Evolutionary conservation across 2,329 filamentous ascomycete genomes (phyloP).

Genomic region (Pezicula rhizophila): DNA sequence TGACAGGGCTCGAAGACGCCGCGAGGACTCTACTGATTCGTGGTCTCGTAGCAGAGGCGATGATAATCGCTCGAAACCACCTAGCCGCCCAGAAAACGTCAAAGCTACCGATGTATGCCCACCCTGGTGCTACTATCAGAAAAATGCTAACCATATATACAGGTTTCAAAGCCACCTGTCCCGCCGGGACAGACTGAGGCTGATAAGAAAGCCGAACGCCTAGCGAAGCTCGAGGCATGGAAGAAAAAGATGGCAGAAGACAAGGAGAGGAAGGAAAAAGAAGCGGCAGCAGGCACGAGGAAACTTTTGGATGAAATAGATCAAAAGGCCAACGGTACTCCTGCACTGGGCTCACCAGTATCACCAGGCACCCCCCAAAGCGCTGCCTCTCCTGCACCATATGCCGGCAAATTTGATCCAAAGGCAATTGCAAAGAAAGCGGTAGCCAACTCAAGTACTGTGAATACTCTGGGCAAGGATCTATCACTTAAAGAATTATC

Average conservation of each 20-base stretch:
- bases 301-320: constrained; percentile 70
- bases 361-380: constrained; percentile 42
- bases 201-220: constrained; percentile 72
- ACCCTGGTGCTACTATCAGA: neutral
- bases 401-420: constrained; percentile 77
- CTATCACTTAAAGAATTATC: constrained; percentile 41
- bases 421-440: constrained; percentile 81
- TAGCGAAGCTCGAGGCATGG: constrained; percentile 83
- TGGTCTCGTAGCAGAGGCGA: constrained; percentile 60
- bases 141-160: constrained; percentile 15
- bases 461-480: constrained; percentile 50
- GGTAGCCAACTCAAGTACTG: constrained; percentile 49
- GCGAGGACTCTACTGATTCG: constrained; percentile 68
- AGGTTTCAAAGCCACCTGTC: constrained; percentile 49
- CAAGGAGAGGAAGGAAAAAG: constrained; percentile 66
- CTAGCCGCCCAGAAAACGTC: constrained; percentile 40
- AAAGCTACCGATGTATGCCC: constrained; percentile 53
- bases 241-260: constrained; percentile 79
- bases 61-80: constrained; percentile 52
- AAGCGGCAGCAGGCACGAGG: constrained; percentile 57
- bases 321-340: constrained; percentile 50
- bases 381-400: constrained; percentile 49
- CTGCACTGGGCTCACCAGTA: constrained; percentile 41
- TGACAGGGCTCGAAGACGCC: constrained; percentile 57
- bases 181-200: constrained; percentile 54